phyloP scores from a whole-genome alignment of 2,329 filamentous ascomycete species.

The Scedosporium aurantiacum region DNA sequence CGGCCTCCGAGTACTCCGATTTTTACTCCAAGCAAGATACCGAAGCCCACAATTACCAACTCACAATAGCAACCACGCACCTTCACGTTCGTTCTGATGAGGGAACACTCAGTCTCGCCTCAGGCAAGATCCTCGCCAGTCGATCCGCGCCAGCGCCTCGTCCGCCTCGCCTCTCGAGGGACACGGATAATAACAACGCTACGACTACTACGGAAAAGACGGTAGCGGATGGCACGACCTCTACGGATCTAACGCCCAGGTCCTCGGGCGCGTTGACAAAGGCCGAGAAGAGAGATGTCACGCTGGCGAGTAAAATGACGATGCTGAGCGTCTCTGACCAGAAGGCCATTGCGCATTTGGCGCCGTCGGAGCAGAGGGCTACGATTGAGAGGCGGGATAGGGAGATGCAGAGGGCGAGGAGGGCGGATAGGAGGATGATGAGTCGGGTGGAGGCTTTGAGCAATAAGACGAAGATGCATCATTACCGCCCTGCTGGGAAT shows the following conservation, averaged over 20 bases:
- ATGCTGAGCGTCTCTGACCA: not conserved
- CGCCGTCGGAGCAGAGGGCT: not conserved
- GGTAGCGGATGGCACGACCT: not conserved
- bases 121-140: not conserved
- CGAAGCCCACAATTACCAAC: not conserved
- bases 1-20: slow-evolving; percentile 25
- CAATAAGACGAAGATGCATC: not conserved
- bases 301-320: not conserved
- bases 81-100: not conserved
- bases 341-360: not conserved
- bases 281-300: not conserved
- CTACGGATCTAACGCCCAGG: not conserved
- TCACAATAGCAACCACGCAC: not conserved
- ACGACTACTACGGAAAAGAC: not conserved
- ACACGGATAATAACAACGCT: not conserved
- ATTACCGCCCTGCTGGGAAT: not conserved
- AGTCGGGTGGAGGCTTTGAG: not conserved
- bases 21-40: slow-evolving; percentile 25
- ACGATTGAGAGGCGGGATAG: not conserved
- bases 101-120: not conserved
- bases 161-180: not conserved
- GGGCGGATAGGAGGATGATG: not conserved
- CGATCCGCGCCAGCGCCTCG: not conserved
- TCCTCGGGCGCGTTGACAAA: not conserved
- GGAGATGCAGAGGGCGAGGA: not conserved